Evolutionary conservation across 768 basidiomycete genomes (phyloP), one percentile per base, ranked within the genome.

Genomic region (Boletus sp.): DNA sequence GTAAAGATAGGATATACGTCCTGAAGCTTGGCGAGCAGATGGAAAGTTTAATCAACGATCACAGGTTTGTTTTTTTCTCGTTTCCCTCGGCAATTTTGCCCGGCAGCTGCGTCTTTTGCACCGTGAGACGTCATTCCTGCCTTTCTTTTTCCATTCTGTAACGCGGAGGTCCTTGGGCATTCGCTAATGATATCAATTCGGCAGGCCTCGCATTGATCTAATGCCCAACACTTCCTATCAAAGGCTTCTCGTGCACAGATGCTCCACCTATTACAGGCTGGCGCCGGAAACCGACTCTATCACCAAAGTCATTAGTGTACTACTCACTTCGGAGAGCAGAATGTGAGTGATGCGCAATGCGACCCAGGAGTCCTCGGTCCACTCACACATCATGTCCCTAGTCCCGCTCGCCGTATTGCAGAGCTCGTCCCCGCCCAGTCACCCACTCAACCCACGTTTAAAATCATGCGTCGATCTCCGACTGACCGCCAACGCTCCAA

Each of bases 1-100:
- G 85, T 79, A 93, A 93, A 75, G 91, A 93, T 71, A 80, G 91
- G 66, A 78, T 93, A 57, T 93, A 85, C 70, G 90, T 93, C 44
- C 75, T 93, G 64, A 92, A 88, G 76, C 80, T 93, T n/a, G 91
- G 89, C 54, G 92, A 93, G 74, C 78, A 76, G 60, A 89, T 93
- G 82, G 91, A 93, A 74, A 72, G 74, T 47, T 78, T 93, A 66
- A 89, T 93, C 64, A 79, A 72, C 55, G 90, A 91, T 68, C 82
- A 79, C 63, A 83, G 80, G 90, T 88, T 57, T 54, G 85, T 79
- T 33, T 25, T 50, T 47, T 35, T 13, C 7, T 25, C 9, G 2
- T 9, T 25, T 37, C 27, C 21, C 32, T 32, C 27, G 40, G 25
- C 47, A 14, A 33, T 50, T 49, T 54, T 50, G 34, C 46, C 15